Percentiles rank a stretch among this genome's conserved stretches.
Evolutionary conservation across 352 stramenopile species (phyloP).

Genomic region (Thalassiosira exigua): DNA sequence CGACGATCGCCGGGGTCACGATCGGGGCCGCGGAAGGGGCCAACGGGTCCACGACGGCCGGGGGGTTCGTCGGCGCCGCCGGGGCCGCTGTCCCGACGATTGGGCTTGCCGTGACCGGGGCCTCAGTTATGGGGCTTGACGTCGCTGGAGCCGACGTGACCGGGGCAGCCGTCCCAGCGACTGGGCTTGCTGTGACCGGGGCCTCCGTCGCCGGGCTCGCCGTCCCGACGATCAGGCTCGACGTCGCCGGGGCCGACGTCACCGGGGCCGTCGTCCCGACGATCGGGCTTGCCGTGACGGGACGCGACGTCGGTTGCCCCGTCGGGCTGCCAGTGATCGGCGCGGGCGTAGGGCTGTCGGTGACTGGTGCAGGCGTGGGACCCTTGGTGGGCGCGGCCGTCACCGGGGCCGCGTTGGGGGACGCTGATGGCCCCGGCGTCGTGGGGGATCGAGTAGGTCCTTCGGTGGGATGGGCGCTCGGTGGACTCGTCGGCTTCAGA

Average conservation of each 20-base stretch:
- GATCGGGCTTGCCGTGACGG: constrained; percentile 1
- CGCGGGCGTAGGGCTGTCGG: neutral
- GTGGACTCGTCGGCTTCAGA: constrained; percentile 8
- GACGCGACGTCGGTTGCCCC: constrained; percentile 5
- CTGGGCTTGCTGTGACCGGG: neutral
- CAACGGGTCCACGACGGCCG: no score
- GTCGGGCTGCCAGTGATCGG: constrained; percentile 11
- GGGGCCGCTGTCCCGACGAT: constrained; percentile 30
- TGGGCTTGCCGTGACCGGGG: neutral
- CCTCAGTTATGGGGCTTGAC: neutral
- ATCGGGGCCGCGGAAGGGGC: no score
- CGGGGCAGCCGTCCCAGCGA: neutral
- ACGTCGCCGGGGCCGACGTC: neutral
- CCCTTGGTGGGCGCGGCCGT: constrained; percentile 5
- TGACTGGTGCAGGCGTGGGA: constrained; percentile 5
- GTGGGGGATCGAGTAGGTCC: constrained; percentile 18
- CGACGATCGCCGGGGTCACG: no score
- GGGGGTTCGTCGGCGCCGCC: neutral
- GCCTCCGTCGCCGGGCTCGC: neutral
- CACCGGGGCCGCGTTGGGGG: neutral
- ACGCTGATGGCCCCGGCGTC: constrained; percentile 6
- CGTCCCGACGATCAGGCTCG: neutral
- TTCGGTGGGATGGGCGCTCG: neutral
- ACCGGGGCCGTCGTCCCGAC: neutral
- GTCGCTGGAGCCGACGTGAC: neutral